Evolutionary conservation across 305 asterid species (phyloP), one percentile per base, ranked within the genome.

Genomic region (Fraxinus xanthoxyloides): DNA sequence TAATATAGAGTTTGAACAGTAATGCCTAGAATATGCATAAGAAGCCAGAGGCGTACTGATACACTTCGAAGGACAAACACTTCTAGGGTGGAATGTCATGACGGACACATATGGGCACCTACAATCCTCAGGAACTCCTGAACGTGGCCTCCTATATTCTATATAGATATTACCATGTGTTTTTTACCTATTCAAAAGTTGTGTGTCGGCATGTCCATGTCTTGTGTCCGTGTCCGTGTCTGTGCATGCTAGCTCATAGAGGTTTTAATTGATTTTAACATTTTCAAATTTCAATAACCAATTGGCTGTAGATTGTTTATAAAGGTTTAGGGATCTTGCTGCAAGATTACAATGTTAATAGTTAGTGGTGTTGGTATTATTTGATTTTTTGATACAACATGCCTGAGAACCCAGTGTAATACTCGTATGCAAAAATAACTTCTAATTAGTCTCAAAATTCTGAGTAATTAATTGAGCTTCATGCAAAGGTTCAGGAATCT

Each of bases 401-500:
- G 73, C 36, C 35, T 4, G 28, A 26, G 73, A 65, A 65, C 34
- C 73, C 19, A 13, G n/a, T 24, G n/a, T 4, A 65, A 65, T 26
- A 65, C 3, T 65, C 26, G 3, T 65, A 28, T 69, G 23, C 23
- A 69, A 31, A 30, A 15, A 13, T 69, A 69, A 69, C 38, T 69
- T 65, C 1, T 23, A 24, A 24, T 63, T 1, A 10, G 19, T 69
- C n/a, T 30, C 12, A 34, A 69, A 67, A 28, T 10, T 65, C 15
- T 67, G 38, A 67, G 74, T 67, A 67, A 26, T 69, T 69, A 69
- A 61, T 75, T 61, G 73, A 75, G 70, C 85, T 82, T 77, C 80
- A 82, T 72, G 84, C 77, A 5, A 85, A 89, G 89, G 89, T 87
- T 86, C 93, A 87, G 87, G 91, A 93, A 69, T 85, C 89, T 70